Evolutionary conservation across 2,329 filamentous ascomycete species (phyloP), one percentile per base, ranked within the genome.

Genomic region (Ascomycota sp.): DNA sequence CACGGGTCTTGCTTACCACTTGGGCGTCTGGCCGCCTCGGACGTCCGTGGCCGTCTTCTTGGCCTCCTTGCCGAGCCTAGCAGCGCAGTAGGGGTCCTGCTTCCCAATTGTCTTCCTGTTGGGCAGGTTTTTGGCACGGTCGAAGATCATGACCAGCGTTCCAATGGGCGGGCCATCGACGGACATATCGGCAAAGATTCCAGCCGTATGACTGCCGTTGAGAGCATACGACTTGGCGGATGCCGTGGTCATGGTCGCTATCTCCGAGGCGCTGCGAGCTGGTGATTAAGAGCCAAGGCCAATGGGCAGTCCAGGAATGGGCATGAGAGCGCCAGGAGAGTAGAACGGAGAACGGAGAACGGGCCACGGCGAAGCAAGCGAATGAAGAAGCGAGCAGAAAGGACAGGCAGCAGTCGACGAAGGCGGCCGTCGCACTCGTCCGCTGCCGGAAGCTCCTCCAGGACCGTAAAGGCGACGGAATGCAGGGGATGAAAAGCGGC

Each of bases 81-180:
- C 85, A 23, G 89, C 89, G 54, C 85, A 94, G 53, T 95, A 98
- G 0, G 89, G 86, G 49, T 95, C 85, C 57, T 98, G 89, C 57
- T 98, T 98, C 32, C 89, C 89, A 62, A 98, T 94, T 5, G 83
- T 89, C 61, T 92, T 92, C 42, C 83, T 63, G 56, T 98, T 98
- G 30, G 89, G 89, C 41, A 98, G 59, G 51, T 98, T 98, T 68
- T 93, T 95, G 30, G 85, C 89, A 41, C 85, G 70, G 57, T 98
- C 89, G 45, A 95, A 71, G 43, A 98, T 75, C 33, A 83, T 68
- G 28, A 98, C 82, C 41, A 98, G 62, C 2, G 85, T 95, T 40
- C 89, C 89, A 45, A 98, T 94, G 35, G 80, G 65, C 4, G 89
- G 86, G 1, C 89, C 89, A 50, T 95, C 86, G 33, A 92, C 69